Conservation (phyloP, 352 stramenopile genomes). For the Phytopythium boreale region DNA sequence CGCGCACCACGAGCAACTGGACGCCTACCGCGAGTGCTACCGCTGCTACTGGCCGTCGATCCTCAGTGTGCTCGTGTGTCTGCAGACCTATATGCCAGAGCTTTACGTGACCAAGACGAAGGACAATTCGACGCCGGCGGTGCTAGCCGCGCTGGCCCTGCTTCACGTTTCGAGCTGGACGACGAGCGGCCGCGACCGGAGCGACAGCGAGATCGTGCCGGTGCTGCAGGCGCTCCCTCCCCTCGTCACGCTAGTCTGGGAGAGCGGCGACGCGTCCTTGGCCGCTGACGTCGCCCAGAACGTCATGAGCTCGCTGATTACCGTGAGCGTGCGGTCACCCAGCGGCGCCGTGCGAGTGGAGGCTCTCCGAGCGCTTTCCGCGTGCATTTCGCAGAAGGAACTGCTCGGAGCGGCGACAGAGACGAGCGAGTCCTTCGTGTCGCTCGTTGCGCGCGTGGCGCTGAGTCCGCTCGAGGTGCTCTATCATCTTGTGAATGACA, state of each 20-base stretch:
- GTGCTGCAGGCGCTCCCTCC: constrained; percentile 35
- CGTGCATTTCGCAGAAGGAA: constrained; percentile 25
- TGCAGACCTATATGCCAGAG: constrained; percentile 8
- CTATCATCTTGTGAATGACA: constrained; percentile 17
- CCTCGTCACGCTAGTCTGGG: constrained; percentile 25
- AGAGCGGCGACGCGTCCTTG: not conserved
- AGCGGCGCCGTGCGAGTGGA: constrained; percentile 27
- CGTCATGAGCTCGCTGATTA: constrained; percentile 28
- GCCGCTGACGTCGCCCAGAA: constrained; percentile 10
- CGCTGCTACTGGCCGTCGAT: constrained; percentile 6
- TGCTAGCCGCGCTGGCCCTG: constrained; percentile 35
- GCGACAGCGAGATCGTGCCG: constrained; percentile 29
- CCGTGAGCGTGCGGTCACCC: constrained; percentile 31
- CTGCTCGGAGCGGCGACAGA: not conserved
- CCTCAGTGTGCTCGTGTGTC: constrained; percentile 5
- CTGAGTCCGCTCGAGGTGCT: constrained; percentile 42
- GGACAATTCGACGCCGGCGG: constrained; percentile 12
- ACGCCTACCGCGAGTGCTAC: constrained; percentile 5
- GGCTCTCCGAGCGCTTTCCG: constrained; percentile 37
- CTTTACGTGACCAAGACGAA: constrained; percentile 14
- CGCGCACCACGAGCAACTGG: not conserved
- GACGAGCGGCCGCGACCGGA: constrained; percentile 23
- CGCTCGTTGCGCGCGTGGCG: constrained; percentile 30
- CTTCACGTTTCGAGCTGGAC: constrained; percentile 45
- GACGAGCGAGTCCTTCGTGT: constrained; percentile 13